These are phyloP conservation scores for Imleria badia DNA, from an alignment of 768 basidiomycete genomes.

Conservation along the genomic window DNA sequence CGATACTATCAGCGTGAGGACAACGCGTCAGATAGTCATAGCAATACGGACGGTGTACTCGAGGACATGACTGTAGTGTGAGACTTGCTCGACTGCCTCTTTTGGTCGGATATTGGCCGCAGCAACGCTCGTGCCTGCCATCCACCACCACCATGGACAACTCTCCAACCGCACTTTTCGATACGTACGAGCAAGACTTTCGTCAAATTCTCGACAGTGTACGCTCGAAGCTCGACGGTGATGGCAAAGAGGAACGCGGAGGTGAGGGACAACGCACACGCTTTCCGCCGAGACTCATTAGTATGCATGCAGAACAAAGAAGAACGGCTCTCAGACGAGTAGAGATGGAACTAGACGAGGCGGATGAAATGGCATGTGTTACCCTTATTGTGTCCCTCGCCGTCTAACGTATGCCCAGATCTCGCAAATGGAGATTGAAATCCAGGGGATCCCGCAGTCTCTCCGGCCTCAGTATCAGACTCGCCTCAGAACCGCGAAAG, in stretches of 20 bases:
- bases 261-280: constrained; percentile 46
- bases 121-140: constrained; percentile 6
- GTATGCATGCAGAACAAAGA: constrained; percentile 60
- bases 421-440: constrained; percentile 99
- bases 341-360: constrained; percentile 96
- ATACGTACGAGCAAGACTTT: constrained; percentile 92
- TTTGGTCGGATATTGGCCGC: constrained; percentile 22
- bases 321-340: constrained; percentile 79
- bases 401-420: constrained; percentile 49
- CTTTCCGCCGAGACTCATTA: not conserved
- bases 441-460: constrained; percentile 89
- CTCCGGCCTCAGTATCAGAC: constrained; percentile 74
- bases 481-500: constrained; percentile 73
- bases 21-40: constrained; percentile 1
- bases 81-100: constrained; percentile 23
- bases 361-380: constrained; percentile 85
- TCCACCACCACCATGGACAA: constrained; percentile 59
- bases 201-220: constrained; percentile 76
- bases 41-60: constrained; percentile 22
- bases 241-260: constrained; percentile 61
- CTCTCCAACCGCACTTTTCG: constrained; percentile 83
- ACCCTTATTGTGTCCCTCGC: not conserved
- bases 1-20: constrained; percentile 6
- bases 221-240: constrained; percentile 72
- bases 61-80: constrained; percentile 37